Percentiles rank a stretch among this genome's conserved stretches.
These are phyloP conservation scores for Suhomyces taliae DNA, from an alignment of 1,139 yeast species.

Conservation along the genomic window DNA sequence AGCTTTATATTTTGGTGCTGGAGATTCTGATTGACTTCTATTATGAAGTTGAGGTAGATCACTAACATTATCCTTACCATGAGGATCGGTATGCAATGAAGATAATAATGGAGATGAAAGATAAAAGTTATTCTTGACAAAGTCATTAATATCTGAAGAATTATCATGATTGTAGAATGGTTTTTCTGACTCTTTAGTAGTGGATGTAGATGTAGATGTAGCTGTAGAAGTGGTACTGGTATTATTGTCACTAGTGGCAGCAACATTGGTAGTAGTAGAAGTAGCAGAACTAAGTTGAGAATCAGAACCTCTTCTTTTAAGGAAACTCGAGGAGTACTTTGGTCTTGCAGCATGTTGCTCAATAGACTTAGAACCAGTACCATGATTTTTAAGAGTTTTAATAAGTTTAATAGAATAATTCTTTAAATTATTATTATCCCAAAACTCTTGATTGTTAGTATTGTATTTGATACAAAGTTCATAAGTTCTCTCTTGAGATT, in stretches of 20 bases:
- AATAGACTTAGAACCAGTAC: background rate
- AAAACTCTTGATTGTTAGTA: conserved; percentile 52
- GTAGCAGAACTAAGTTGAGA: conserved; percentile 20
- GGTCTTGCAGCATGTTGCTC: conserved; percentile 30
- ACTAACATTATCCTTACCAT: background rate
- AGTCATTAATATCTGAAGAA: conserved; percentile 28
- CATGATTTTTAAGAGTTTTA: conserved; percentile 17
- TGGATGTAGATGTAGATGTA: no score
- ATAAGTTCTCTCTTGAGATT: conserved; percentile 24
- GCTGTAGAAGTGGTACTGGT: no score
- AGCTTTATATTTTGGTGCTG: conserved; percentile 8
- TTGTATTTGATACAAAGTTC: conserved; percentile 62
- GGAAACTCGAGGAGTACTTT: conserved; percentile 40
- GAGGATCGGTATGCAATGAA: conserved; percentile 11
- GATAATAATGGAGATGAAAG: conserved; percentile 43
- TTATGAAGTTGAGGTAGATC: background rate
- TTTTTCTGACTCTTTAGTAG: background rate
- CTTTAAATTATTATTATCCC: conserved; percentile 71
- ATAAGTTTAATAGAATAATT: conserved; percentile 60
- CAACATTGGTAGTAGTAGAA: background rate
- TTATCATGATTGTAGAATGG: conserved; percentile 16
- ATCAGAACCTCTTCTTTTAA: conserved; percentile 39
- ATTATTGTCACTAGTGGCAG: no score
- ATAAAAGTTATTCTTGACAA: conserved; percentile 37
- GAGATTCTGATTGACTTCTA: conserved; percentile 2